phyloP scores from a whole-genome alignment of 2,329 filamentous ascomycete genomes.

The Neonectria magnoliae region DNA sequence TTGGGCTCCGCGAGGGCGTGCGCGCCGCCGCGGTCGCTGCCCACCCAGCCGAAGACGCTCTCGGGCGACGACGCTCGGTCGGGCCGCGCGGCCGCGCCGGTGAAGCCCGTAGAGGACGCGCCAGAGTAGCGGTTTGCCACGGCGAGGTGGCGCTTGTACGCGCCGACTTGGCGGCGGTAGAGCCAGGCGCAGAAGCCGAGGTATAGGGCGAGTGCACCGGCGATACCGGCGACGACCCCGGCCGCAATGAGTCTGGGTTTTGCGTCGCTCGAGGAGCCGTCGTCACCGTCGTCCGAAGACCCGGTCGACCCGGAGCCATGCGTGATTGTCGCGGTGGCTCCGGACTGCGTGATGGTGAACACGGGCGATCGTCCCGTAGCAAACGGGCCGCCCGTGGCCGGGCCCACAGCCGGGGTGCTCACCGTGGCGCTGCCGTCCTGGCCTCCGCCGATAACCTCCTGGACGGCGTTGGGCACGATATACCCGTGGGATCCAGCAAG shows the following conservation, averaged over 20 bases:
- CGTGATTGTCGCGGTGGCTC: constrained; percentile 57
- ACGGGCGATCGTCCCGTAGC: constrained; percentile 75
- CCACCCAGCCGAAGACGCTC: constrained; percentile 48
- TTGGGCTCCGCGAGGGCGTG: constrained; percentile 44
- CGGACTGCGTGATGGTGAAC: constrained; percentile 70
- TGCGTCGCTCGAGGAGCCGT: constrained; percentile 25
- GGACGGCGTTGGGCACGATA: constrained; percentile 62
- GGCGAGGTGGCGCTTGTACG: constrained; percentile 76
- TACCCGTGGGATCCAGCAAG: constrained; percentile 60
- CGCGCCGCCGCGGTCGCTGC: constrained; percentile 35
- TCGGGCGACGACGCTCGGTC: constrained; percentile 32
- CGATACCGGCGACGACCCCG: constrained; percentile 70
- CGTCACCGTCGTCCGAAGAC: constrained; percentile 34
- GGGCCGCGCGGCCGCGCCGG: constrained; percentile 31
- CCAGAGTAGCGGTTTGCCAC: constrained; percentile 67
- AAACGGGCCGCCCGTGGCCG: constrained; percentile 74
- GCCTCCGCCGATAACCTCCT: constrained; percentile 61
- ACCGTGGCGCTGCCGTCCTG: constrained; percentile 64
- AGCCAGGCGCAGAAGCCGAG: constrained; percentile 78
- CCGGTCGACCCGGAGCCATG: constrained; percentile 35
- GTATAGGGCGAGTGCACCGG: constrained; percentile 70
- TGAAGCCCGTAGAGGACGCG: constrained; percentile 53
- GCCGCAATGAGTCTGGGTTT: constrained; percentile 57
- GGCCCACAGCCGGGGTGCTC: constrained; percentile 57
- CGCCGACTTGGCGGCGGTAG: constrained; percentile 74